phyloP scores from a whole-genome alignment of 1,284 basidiomycete genomes.

The Tylopilus sp. region DNA sequence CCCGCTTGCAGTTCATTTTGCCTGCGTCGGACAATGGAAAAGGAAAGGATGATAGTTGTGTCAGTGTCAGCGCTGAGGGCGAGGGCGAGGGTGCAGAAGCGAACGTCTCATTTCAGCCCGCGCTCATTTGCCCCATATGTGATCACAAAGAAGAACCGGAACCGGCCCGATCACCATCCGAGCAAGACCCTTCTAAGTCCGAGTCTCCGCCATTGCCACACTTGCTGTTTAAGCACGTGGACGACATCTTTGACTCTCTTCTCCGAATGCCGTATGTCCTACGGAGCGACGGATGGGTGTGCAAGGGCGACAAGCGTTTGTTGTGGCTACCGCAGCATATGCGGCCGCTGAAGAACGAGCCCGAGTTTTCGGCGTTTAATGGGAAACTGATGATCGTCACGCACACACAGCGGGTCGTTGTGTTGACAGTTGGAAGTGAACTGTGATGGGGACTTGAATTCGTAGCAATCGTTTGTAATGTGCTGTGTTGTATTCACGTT shows the following conservation, averaged over 20 bases:
- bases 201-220: slow-evolving; percentile 6
- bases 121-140: slow-evolving; percentile 6
- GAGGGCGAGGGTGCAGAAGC: background rate
- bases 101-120: background rate
- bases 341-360: slow-evolving; percentile 7
- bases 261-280: slow-evolving; percentile 17
- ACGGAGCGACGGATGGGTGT: slow-evolving; percentile 24
- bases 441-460: background rate
- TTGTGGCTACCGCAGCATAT: slow-evolving; percentile 29
- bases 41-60: no score
- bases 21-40: background rate
- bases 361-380: slow-evolving; percentile 14
- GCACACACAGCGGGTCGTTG: slow-evolving; percentile 11
- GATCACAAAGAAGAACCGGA: background rate
- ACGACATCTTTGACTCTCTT: slow-evolving; percentile 8
- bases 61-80: background rate
- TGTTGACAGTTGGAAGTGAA: slow-evolving; percentile 9
- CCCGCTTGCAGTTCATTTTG: slow-evolving; percentile 2
- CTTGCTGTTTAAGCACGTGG: slow-evolving; percentile 10
- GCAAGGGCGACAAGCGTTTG: slow-evolving; percentile 11
- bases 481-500: background rate
- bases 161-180: background rate
- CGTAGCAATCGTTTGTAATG: background rate
- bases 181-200: background rate
- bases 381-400: slow-evolving; percentile 22